Evolutionary conservation across 306 rosid genomes (phyloP).

Genomic region (Sophora flavescens): DNA sequence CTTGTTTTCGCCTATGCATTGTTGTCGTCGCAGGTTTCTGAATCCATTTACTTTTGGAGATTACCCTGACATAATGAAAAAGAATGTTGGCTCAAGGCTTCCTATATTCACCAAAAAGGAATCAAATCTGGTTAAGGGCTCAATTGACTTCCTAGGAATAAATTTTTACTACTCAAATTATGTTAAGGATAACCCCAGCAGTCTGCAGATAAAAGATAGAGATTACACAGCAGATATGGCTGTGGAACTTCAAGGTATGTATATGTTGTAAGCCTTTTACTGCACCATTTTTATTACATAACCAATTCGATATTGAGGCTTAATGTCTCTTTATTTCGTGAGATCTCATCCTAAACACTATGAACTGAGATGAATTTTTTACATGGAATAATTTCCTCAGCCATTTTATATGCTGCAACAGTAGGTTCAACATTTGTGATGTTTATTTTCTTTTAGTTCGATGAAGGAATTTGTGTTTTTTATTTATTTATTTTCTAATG

Average conservation of each 20-base stretch:
- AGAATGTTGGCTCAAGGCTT: slow-evolving; percentile 63
- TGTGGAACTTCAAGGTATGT: neutral
- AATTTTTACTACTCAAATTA: slow-evolving; percentile 38
- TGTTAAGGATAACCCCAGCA: slow-evolving; percentile 36
- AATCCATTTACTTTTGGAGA: slow-evolving; percentile 68
- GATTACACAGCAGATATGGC: slow-evolving; percentile 15
- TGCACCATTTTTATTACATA: neutral
- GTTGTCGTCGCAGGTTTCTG: slow-evolving; percentile 53
- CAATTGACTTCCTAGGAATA: slow-evolving; percentile 66
- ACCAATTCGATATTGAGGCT: neutral
- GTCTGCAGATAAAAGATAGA: slow-evolving; percentile 15
- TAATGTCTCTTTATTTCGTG: no score
- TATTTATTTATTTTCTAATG: no score
- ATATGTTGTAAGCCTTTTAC: neutral
- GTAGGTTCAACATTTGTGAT: no score
- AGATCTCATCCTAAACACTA: no score
- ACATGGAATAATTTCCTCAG: no score
- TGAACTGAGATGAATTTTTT: no score
- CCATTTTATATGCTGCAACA: no score
- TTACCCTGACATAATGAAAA: slow-evolving; percentile 59
- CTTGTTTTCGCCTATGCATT: neutral
- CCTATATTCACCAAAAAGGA: slow-evolving; percentile 55
- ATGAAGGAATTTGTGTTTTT: no score
- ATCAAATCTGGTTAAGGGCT: slow-evolving; percentile 56
- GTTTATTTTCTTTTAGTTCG: no score